Conservation (phyloP, 495 filamentous ascomycete genomes). For the Daldinia bambusicola region DNA sequence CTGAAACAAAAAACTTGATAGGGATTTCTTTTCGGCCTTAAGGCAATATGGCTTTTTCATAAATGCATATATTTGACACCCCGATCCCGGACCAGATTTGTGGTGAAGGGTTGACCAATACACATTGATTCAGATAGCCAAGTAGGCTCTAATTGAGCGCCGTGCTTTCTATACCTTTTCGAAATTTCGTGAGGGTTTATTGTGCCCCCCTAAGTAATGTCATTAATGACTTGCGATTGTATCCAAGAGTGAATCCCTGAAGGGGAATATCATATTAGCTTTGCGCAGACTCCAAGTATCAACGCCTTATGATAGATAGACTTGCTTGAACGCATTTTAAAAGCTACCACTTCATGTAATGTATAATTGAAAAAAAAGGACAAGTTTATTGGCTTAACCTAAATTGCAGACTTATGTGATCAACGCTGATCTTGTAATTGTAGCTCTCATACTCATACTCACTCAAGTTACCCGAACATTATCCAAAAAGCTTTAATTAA, state of each 20-base stretch:
- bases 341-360: neutral
- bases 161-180: slow-evolving; percentile 1
- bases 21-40: slow-evolving; percentile 27
- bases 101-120: slow-evolving; percentile 25
- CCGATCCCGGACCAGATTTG: slow-evolving; percentile 16
- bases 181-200: neutral
- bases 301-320: neutral
- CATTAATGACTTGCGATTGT: slow-evolving; percentile 1
- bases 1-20: slow-evolving; percentile 22
- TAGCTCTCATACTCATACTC: neutral
- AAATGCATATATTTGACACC: slow-evolving; percentile 27
- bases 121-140: slow-evolving; percentile 35
- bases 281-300: neutral
- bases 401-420: neutral
- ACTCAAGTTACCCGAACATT: neutral
- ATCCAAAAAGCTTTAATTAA: neutral
- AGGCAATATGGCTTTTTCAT: slow-evolving; percentile 21
- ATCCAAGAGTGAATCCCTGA: neutral
- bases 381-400: neutral
- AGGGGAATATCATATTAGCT: neutral
- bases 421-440: neutral
- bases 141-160: slow-evolving; percentile 38
- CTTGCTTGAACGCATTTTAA: neutral
- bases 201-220: neutral
- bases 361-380: neutral